A percentile compares a stretch with the other conserved stretches of the same genome.
Conservation (phyloP, 2,329 filamentous ascomycete genomes). For the Claviceps citrina region DNA sequence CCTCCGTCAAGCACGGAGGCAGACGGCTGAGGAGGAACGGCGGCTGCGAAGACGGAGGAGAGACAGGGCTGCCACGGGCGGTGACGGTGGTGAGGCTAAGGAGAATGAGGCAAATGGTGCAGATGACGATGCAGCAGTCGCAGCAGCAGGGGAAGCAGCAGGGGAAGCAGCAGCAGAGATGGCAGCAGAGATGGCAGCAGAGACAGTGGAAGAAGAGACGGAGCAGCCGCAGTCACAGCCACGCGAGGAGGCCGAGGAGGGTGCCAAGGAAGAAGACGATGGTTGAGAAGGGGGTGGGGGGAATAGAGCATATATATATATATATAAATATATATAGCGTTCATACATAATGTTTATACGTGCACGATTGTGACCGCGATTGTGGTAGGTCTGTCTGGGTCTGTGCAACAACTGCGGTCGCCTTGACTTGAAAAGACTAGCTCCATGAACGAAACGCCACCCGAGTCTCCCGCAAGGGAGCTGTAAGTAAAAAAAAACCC, state of each 20-base stretch:
- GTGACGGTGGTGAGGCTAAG: slow-evolving; percentile 13
- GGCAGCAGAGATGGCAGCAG: slow-evolving; percentile 4
- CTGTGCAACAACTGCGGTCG: no score
- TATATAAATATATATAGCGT: slow-evolving; percentile 14
- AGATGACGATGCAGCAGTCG: slow-evolving; percentile 3
- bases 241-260: not conserved
- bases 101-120: slow-evolving; percentile 11
- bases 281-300: slow-evolving; percentile 1
- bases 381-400: no score
- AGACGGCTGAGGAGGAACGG: slow-evolving; percentile 68
- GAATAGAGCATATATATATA: slow-evolving; percentile 1
- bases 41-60: slow-evolving; percentile 50
- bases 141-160: not conserved
- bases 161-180: slow-evolving; percentile 1
- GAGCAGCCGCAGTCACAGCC: slow-evolving; percentile 1
- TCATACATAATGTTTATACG: slow-evolving; percentile 24
- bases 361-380: not conserved
- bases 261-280: slow-evolving; percentile 8
- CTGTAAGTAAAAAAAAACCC: no score
- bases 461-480: no score
- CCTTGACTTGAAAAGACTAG: no score
- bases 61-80: slow-evolving; percentile 35
- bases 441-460: no score
- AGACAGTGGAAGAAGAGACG: slow-evolving; percentile 5
- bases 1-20: slow-evolving; percentile 44